phyloP scores from a whole-genome alignment of 202 grass and related monocot genomes.

The Carex sylvatica region DNA sequence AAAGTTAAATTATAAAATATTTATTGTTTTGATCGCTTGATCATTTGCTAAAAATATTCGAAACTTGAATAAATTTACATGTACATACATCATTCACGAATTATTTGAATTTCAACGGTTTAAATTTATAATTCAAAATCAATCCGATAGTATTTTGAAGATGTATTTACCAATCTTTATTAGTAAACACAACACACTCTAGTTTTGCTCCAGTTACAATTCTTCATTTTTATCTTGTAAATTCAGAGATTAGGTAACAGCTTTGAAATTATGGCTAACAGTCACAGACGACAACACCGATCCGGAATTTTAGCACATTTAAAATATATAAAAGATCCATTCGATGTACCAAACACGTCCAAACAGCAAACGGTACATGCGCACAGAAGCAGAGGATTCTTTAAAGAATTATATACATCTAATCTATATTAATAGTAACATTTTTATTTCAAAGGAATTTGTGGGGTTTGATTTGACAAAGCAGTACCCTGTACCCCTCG shows the following conservation, averaged over 20 bases:
- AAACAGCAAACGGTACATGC: not conserved
- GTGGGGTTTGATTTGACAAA: conserved; percentile 22
- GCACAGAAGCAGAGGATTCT: not conserved
- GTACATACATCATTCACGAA: no score
- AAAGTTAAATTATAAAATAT: no score
- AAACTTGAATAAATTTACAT: no score
- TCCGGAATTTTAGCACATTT: conserved; percentile 1
- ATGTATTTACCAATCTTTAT: no score
- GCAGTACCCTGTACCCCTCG: not conserved
- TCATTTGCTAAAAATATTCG: no score
- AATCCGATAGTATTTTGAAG: no score
- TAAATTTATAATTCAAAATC: no score
- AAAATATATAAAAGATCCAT: not conserved
- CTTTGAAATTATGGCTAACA: not conserved
- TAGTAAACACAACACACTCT: no score
- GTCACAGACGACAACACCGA: conserved; percentile 8
- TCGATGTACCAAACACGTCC: not conserved
- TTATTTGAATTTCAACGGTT: no score
- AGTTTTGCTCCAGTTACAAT: not conserved
- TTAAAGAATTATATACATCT: not conserved
- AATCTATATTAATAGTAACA: not conserved
- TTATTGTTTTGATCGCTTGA: no score
- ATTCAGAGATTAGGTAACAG: not conserved
- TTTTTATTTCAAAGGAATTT: not conserved
- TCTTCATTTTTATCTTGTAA: not conserved